A percentile compares a stretch with the other conserved stretches of the same genome.
Conservation (phyloP, 441 rosid species). For the Populus tomentosa region DNA sequence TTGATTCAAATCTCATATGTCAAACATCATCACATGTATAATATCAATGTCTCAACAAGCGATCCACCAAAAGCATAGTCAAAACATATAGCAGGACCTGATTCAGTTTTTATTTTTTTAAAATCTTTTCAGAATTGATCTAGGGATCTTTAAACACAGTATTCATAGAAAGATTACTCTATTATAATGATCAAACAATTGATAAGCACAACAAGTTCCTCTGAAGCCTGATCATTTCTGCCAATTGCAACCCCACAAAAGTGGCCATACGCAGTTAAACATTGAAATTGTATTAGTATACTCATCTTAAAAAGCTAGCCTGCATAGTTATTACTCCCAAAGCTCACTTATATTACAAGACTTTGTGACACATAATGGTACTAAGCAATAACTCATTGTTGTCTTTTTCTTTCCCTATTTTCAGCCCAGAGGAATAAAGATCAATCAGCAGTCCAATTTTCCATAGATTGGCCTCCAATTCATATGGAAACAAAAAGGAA, state of each 20-base stretch:
- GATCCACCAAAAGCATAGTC: neutral
- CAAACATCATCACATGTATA: neutral
- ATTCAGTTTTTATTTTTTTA: no score
- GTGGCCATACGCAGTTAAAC: neutral
- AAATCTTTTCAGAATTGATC: neutral
- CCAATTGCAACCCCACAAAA: neutral
- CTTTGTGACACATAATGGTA: neutral
- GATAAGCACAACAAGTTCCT: neutral
- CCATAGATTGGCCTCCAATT: neutral
- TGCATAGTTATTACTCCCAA: no score
- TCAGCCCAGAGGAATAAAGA: neutral
- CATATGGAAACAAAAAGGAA: no score
- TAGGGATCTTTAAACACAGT: neutral
- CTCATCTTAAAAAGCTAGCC: no score
- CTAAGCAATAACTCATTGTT: neutral
- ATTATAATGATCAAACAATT: neutral
- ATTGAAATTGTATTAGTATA: neutral
- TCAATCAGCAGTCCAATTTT: neutral
- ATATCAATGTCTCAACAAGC: neutral
- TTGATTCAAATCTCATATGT: constrained; percentile 16
- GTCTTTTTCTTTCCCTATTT: neutral
- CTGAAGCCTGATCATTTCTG: neutral
- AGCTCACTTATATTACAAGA: no score
- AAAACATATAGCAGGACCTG: neutral
- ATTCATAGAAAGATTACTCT: neutral